Percentiles rank a stretch among this genome's conserved stretches.
phyloP scores from a whole-genome alignment of 805 yeast genomes.

The Komagataella populi region DNA sequence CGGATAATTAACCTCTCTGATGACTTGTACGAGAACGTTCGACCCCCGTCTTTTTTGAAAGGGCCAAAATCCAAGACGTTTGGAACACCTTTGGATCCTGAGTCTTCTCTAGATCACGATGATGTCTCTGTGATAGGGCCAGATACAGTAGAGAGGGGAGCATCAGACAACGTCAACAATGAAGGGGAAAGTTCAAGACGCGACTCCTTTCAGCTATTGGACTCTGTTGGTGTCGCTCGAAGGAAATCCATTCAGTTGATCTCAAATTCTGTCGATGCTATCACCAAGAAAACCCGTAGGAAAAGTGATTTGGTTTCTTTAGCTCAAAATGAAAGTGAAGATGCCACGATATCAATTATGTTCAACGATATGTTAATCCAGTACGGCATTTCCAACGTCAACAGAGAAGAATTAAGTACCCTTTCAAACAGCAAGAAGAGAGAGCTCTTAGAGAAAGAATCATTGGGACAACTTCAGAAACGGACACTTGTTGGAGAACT shows the following conservation, averaged over 20 bases:
- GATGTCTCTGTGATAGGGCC: background rate
- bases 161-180: background rate
- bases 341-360: constrained; percentile 34
- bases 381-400: constrained; percentile 58
- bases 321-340: background rate
- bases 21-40: background rate
- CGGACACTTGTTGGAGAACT: background rate
- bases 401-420: constrained; percentile 55
- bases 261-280: background rate
- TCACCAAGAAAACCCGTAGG: background rate
- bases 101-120: background rate
- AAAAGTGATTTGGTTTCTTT: background rate
- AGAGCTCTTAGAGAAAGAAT: constrained; percentile 70
- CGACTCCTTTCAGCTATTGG: background rate
- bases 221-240: background rate
- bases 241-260: background rate
- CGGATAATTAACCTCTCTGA: background rate
- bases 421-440: constrained; percentile 63
- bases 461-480: constrained; percentile 48
- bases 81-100: background rate
- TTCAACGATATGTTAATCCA: constrained; percentile 60
- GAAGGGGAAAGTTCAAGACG: background rate
- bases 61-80: background rate
- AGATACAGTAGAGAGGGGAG: background rate
- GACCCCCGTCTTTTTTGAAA: background rate